Percentiles rank a stretch among this genome's conserved stretches.
phyloP scores from a whole-genome alignment of 495 filamentous ascomycete genomes.

The Neurospora hispaniola region DNA sequence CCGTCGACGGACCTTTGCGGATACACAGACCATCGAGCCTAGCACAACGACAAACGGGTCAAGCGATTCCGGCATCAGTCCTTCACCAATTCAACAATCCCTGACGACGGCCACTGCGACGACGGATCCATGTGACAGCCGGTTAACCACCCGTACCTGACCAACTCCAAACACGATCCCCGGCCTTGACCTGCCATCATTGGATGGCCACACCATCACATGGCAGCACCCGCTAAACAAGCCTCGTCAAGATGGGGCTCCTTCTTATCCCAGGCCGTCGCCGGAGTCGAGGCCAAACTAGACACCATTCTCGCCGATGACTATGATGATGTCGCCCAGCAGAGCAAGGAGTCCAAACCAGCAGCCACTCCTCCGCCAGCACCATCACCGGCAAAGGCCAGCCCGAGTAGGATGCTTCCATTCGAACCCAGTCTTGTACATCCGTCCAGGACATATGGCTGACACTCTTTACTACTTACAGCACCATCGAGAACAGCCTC shows the following conservation, averaged over 20 bases:
- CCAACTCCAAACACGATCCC: not conserved
- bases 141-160: not conserved
- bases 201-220: constrained; percentile 9
- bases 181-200: not conserved
- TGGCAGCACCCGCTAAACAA: constrained; percentile 24
- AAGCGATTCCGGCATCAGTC: not conserved
- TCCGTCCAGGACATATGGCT: constrained; percentile 1
- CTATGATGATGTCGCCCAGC: constrained; percentile 31
- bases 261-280: constrained; percentile 84
- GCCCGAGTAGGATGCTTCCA: constrained; percentile 14
- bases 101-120: not conserved
- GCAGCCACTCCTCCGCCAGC: constrained; percentile 12
- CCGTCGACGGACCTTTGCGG: not conserved
- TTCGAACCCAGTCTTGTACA: not conserved
- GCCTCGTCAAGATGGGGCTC: constrained; percentile 57
- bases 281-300: constrained; percentile 84
- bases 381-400: constrained; percentile 19
- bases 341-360: constrained; percentile 20
- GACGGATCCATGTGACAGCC: constrained; percentile 10
- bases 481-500: constrained; percentile 42
- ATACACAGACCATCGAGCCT: not conserved
- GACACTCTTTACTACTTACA: constrained; percentile 13
- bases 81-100: not conserved
- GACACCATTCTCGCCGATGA: constrained; percentile 85
- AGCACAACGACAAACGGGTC: not conserved